These are phyloP conservation scores for Penicillium rolfsii DNA, from an alignment of 2,329 filamentous ascomycete genomes.

Conservation along the genomic window DNA sequence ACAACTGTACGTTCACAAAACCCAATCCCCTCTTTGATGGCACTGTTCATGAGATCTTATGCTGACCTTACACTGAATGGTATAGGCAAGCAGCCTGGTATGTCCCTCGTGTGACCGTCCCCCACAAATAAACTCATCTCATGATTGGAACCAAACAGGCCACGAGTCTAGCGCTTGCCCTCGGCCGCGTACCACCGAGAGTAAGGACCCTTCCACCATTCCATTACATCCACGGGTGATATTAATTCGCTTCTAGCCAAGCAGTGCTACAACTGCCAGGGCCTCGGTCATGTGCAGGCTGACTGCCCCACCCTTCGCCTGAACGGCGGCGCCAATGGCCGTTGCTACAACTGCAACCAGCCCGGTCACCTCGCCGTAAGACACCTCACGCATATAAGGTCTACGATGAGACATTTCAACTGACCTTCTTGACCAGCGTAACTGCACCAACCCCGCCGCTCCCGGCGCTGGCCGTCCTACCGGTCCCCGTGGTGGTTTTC, in stretches of 20 bases:
- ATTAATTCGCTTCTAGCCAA: constrained; percentile 64
- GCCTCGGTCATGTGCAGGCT: constrained; percentile 95
- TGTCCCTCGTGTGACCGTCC: constrained; percentile 25
- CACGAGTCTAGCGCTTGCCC: constrained; percentile 99
- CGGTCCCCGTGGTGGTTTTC: constrained; percentile 67
- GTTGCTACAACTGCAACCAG: constrained; percentile 96
- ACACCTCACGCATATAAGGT: constrained; percentile 26
- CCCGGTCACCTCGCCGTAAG: constrained; percentile 87
- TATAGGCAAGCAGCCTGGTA: constrained; percentile 53
- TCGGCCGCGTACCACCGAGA: constrained; percentile 91
- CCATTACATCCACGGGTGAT: constrained; percentile 12
- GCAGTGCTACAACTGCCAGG: constrained; percentile 99
- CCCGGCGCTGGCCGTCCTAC: constrained; percentile 69
- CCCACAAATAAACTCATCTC: constrained; percentile 16
- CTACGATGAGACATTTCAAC: constrained; percentile 3
- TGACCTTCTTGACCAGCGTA: constrained; percentile 59
- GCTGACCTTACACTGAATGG: not conserved
- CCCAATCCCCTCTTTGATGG: not conserved
- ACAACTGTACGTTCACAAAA: constrained; percentile 76
- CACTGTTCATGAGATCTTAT: not conserved
- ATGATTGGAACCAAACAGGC: constrained; percentile 53
- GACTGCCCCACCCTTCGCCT: constrained; percentile 96
- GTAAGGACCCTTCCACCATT: constrained; percentile 50
- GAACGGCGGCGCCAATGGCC: constrained; percentile 78
- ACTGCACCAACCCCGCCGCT: constrained; percentile 58